Percentiles rank a stretch among this genome's conserved stretches.
Conservation (phyloP, 805 yeast species). For the Metschnikowia reukaufii region DNA sequence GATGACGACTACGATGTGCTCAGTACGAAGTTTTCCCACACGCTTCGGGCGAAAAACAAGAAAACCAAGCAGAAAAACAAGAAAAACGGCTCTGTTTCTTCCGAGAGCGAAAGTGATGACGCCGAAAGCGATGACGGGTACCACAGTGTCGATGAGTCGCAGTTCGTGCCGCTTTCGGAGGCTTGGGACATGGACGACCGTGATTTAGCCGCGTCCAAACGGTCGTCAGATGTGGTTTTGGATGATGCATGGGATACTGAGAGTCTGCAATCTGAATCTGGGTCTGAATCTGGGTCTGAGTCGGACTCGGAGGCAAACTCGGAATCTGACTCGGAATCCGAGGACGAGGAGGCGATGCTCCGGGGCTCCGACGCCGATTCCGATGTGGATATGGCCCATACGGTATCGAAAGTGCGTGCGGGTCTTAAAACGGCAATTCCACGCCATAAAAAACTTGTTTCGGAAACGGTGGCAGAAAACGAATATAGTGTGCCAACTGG, state of each 20-base stretch:
- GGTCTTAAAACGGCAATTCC: constrained; percentile 34
- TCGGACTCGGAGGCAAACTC: too few species aligned
- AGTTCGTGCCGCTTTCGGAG: constrained; percentile 75
- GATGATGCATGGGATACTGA: constrained; percentile 20
- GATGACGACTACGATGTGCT: constrained; percentile 67
- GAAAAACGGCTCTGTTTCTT: too few species aligned
- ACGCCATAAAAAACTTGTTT: constrained; percentile 49
- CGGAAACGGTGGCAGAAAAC: constrained; percentile 60
- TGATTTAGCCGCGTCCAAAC: constrained; percentile 6
- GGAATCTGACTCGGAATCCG: constrained; percentile 34
- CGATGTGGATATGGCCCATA: constrained; percentile 51
- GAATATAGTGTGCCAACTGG: constrained; percentile 67
- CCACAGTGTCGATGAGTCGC: constrained; percentile 72
- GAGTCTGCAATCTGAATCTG: constrained; percentile 23
- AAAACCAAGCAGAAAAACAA: constrained; percentile 26
- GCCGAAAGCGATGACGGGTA: constrained; percentile 47
- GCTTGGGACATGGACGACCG: constrained; percentile 78
- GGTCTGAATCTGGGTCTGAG: constrained; percentile 24
- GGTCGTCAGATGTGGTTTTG: constrained; percentile 15
- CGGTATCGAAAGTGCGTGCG: constrained; percentile 42
- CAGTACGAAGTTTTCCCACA: constrained; percentile 67
- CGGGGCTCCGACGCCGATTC: constrained; percentile 40
- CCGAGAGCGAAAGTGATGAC: background rate
- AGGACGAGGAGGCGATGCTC: constrained; percentile 29
- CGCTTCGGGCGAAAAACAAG: constrained; percentile 55